Evolutionary conservation across 2,329 filamentous ascomycete species (phyloP).

Genomic region (Biscogniauxia mediterranea): DNA sequence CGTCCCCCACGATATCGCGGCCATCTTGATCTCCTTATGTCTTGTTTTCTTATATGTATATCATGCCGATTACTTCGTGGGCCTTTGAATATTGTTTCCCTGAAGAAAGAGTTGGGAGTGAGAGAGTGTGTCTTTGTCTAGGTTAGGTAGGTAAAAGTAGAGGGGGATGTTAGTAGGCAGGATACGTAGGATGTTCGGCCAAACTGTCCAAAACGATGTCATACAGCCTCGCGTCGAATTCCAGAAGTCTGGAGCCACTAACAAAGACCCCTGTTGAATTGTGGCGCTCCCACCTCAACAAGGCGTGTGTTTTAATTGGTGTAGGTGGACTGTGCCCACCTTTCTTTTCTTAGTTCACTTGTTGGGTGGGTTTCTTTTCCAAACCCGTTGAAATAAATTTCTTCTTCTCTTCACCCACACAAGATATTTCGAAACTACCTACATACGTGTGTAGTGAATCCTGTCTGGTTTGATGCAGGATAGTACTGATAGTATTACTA

Average conservation of each 20-base stretch:
- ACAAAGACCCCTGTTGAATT: neutral
- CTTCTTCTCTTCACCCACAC: neutral
- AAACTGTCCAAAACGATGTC: conserved; percentile 2
- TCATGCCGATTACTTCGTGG: conserved; percentile 7
- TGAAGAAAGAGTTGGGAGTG: no score
- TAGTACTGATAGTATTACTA: no score
- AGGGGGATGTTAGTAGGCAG: neutral
- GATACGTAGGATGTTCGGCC: neutral
- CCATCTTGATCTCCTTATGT: conserved; percentile 29
- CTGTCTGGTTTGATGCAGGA: neutral
- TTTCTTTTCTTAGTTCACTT: neutral
- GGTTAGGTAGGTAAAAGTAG: no score
- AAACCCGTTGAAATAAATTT: neutral
- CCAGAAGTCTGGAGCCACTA: conserved; percentile 3
- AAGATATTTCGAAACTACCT: neutral
- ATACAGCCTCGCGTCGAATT: conserved; percentile 6
- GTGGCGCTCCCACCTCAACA: neutral
- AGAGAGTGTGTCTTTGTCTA: no score
- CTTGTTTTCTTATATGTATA: conserved; percentile 9
- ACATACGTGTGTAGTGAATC: no score
- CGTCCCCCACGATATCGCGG: conserved; percentile 46
- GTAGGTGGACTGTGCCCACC: neutral
- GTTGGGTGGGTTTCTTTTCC: neutral
- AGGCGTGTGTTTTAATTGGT: conserved; percentile 10
- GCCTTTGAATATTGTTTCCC: no score